Evolutionary conservation across 2,329 filamentous ascomycete species (phyloP), one percentile per base, ranked within the genome.

Genomic region (Erysiphe pulchra): DNA sequence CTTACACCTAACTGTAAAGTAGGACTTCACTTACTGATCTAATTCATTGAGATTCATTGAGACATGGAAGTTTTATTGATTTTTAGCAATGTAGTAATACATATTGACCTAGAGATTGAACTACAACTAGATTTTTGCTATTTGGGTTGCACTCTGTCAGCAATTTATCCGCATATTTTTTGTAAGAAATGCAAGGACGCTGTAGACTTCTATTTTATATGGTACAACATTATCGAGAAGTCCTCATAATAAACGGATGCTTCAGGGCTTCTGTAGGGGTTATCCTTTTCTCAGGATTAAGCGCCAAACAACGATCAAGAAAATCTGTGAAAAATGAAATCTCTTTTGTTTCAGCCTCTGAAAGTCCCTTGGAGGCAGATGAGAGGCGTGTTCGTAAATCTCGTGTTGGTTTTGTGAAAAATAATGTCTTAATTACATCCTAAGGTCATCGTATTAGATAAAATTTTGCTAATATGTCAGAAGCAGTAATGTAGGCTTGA

Each of bases 271-370:
- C 86, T 13, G 71, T 67, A 0, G 90, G 82, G 42, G 81, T 87
- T 55, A 90, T 81, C 50, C 90, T 73, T 67, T 92, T 92, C 59
- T 93, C 86, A 0, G 87, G 84, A 57, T 95, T 93, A 51, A 95
- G 69, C 48, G 78, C 75, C 51, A 98, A 67, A 58, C 86, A 95
- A 46, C 80, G 78, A 57, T 93, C 86, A 47, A 98, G 64, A 43
- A 98, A 64, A 60, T 95, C 86, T 53, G 84, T 69, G 61, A 98
- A 93, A 45, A 79, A 68, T 48, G 79, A 77, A 50, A 94, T 64
- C 55, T 94, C 84, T 59, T 77, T 80, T 36, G 71, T 65, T 59
- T 90, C 83, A 10, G 66, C 65, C 50, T 86, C 79, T 44, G 68
- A 74, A 67, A 92, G 77, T 45, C 76, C 79, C 47, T 73, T 74